Conservation (phyloP, 2,329 filamentous ascomycete genomes). For the Nemania serpens region DNA sequence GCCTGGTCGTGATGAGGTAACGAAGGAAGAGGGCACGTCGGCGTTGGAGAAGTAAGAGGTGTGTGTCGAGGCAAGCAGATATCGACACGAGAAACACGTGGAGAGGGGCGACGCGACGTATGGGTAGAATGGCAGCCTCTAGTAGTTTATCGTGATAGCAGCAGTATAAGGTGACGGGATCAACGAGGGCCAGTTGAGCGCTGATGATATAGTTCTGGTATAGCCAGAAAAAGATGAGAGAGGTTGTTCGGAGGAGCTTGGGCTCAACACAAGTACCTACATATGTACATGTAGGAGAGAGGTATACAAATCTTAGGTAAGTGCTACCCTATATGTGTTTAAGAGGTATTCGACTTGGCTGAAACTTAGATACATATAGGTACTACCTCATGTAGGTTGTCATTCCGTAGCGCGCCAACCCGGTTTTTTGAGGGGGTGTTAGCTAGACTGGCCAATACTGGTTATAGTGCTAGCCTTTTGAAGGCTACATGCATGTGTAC, state of each 20-base stretch:
- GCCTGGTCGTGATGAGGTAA: not conserved
- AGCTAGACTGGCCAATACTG: no score
- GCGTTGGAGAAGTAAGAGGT: no score
- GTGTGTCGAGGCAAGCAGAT: not conserved
- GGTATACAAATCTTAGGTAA: no score
- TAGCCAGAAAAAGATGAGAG: constrained; percentile 11
- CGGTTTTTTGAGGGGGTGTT: no score
- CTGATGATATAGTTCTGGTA: constrained; percentile 22
- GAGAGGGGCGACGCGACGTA: not conserved
- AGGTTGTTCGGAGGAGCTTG: constrained; percentile 17
- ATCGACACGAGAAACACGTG: not conserved
- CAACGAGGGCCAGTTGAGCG: not conserved
- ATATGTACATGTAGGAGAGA: not conserved
- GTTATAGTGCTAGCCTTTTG: no score
- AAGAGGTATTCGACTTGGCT: no score
- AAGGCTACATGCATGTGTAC: no score
- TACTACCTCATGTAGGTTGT: no score
- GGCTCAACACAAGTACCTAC: constrained; percentile 9
- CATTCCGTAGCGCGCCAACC: no score
- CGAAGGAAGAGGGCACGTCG: not conserved
- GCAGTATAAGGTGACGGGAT: constrained; percentile 1
- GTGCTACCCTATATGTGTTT: no score
- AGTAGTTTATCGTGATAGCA: not conserved
- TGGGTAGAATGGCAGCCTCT: no score
- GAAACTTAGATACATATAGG: no score